Percentiles rank a stretch among this genome's conserved stretches.
These are phyloP conservation scores for Eucalyptus cloeziana DNA, from an alignment of 345 rosid species.

Conservation along the genomic window DNA sequence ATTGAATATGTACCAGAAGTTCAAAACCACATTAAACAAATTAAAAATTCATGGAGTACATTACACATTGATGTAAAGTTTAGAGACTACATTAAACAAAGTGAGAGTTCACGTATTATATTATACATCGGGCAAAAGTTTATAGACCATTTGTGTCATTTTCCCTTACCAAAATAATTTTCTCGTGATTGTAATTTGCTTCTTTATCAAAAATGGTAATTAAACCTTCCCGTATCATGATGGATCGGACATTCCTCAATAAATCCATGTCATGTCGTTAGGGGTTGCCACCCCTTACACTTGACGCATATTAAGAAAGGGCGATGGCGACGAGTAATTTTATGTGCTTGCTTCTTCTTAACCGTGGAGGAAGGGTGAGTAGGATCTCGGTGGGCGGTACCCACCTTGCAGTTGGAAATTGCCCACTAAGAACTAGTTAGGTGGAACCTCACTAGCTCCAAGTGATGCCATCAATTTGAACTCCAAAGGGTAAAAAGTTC, in stretches of 20 bases:
- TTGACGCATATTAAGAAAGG: background rate
- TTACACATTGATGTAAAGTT: too few relatives aligned
- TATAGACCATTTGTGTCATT: too few relatives aligned
- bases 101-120: rapidly evolving
- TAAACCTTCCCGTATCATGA: rapidly evolving
- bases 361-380: background rate
- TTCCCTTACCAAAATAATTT: background rate
- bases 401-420: too few relatives aligned
- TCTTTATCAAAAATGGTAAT: background rate
- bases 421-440: too few relatives aligned
- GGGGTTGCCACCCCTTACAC: background rate
- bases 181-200: background rate
- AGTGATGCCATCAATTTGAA: background rate
- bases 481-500: background rate
- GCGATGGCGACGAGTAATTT: background rate
- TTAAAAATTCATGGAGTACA: too few relatives aligned
- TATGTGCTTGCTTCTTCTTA: background rate
- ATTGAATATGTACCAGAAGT: rapidly evolving
- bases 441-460: background rate
- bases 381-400: too few relatives aligned
- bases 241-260: background rate
- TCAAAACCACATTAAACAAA: too few relatives aligned
- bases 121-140: too few relatives aligned
- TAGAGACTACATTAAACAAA: too few relatives aligned
- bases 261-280: background rate